A percentile compares a stretch with the other conserved stretches of the same genome.
These are phyloP conservation scores for Hypoxylon sp. DNA, from an alignment of 2,329 filamentous ascomycete species.

Conservation along the genomic window DNA sequence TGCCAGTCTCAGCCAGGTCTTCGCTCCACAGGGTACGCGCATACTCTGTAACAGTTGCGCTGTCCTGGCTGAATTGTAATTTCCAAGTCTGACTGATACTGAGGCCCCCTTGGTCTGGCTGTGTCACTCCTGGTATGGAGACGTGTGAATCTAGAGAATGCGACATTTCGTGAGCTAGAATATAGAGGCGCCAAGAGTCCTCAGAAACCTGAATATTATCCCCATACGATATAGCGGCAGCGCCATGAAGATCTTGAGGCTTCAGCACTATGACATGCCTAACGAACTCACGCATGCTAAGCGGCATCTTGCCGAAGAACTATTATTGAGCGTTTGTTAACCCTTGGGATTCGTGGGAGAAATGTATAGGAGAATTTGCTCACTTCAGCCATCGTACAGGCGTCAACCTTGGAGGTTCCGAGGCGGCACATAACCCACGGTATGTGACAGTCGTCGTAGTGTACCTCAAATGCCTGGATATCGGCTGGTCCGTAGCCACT, in stretches of 20 bases:
- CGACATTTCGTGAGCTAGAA: conserved; percentile 33
- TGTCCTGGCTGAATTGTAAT: conserved; percentile 14
- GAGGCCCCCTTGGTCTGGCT: conserved; percentile 1
- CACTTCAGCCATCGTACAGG: conserved; percentile 8
- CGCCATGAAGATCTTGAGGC: not conserved
- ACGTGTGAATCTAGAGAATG: conserved; percentile 31
- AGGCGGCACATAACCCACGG: conserved; percentile 32
- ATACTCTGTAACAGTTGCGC: conserved; percentile 22
- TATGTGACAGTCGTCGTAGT: conserved; percentile 20
- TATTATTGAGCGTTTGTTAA: not conserved
- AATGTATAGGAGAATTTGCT: not conserved
- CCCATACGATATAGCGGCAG: not conserved
- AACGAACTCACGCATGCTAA: conserved; percentile 31
- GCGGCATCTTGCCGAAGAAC: conserved; percentile 29
- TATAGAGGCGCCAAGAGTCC: not conserved
- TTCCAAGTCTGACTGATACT: conserved; percentile 17
- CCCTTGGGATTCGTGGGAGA: not conserved
- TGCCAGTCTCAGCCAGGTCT: conserved; percentile 25
- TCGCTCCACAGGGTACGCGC: conserved; percentile 16
- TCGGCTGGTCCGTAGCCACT: not conserved
- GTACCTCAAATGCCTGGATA: conserved; percentile 18
- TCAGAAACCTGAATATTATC: conserved; percentile 19
- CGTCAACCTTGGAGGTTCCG: conserved; percentile 5
- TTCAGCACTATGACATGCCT: conserved; percentile 23
- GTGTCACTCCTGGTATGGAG: conserved; percentile 2